phyloP scores from a whole-genome alignment of 2,329 filamentous ascomycete genomes.

The Pseudophaeomoniella oleicola region DNA sequence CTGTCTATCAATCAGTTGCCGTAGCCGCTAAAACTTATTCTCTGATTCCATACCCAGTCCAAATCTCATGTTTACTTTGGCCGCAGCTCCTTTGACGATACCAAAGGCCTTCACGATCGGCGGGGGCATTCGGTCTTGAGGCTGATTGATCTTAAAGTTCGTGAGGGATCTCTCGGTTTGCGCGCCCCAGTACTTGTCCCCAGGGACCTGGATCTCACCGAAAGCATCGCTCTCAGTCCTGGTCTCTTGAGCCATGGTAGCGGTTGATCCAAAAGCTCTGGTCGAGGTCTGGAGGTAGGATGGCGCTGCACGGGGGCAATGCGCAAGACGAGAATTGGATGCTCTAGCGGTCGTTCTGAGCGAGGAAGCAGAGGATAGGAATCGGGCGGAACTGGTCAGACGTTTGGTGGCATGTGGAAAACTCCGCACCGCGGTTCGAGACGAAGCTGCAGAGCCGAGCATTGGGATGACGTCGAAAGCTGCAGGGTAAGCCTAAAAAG shows the following conservation, averaged over 20 bases:
- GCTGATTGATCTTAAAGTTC: slow-evolving; percentile 99
- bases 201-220: slow-evolving; percentile 81
- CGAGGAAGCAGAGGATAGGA: not conserved
- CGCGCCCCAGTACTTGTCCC: slow-evolving; percentile 96
- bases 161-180: slow-evolving; percentile 47
- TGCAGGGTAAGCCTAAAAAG: no score
- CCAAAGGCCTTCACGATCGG: slow-evolving; percentile 87
- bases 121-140: slow-evolving; percentile 93
- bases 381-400: not conserved
- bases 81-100: slow-evolving; percentile 92
- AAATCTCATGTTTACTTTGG: slow-evolving; percentile 87
- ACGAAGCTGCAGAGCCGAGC: not conserved
- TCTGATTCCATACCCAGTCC: slow-evolving; percentile 48
- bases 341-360: not conserved
- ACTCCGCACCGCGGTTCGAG: not conserved
- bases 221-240: slow-evolving; percentile 95
- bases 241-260: slow-evolving; percentile 27
- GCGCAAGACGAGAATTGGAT: not conserved
- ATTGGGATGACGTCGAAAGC: not conserved
- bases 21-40: slow-evolving; percentile 1
- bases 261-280: not conserved
- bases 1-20: slow-evolving; percentile 27
- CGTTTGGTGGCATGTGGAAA: not conserved
- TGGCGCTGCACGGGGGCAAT: not conserved
- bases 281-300: not conserved